These are phyloP conservation scores for Aspergillus baeticus DNA, from an alignment of 495 filamentous ascomycete species.

Conservation along the genomic window DNA sequence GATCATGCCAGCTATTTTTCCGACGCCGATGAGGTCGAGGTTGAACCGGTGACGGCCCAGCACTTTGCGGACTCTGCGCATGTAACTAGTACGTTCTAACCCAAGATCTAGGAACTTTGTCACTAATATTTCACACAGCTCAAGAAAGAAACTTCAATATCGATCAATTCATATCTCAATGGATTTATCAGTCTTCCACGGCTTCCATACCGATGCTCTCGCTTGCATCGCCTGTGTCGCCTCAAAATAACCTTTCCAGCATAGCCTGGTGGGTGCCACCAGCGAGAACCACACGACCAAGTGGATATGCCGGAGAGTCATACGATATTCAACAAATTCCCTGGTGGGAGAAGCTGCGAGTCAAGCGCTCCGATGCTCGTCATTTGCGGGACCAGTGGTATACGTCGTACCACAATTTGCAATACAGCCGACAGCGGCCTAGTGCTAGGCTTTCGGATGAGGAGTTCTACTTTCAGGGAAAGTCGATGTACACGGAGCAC, in stretches of 20 bases:
- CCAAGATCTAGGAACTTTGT: not conserved
- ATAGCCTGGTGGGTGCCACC: constrained; percentile 42
- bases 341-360: constrained; percentile 62
- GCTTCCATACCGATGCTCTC: constrained; percentile 23
- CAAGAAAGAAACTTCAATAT: constrained; percentile 44
- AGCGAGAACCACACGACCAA: constrained; percentile 36
- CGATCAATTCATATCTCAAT: constrained; percentile 44
- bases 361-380: constrained; percentile 59
- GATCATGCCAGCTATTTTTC: constrained; percentile 21
- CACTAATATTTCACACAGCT: constrained; percentile 26
- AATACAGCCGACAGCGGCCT: constrained; percentile 26
- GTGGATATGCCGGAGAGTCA: constrained; percentile 51
- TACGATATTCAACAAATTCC: constrained; percentile 79
- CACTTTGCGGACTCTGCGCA: constrained; percentile 34
- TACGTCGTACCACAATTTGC: constrained; percentile 42
- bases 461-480: constrained; percentile 63
- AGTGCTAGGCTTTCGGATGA: constrained; percentile 27
- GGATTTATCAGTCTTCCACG: constrained; percentile 31
- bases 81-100: constrained; percentile 34
- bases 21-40: constrained; percentile 19
- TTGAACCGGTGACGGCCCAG: constrained; percentile 14
- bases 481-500: constrained; percentile 64
- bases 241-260: constrained; percentile 27
- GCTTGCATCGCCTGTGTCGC: constrained; percentile 13
- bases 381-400: constrained; percentile 53